Conservation (phyloP, 768 basidiomycete species). For the Termitomyces sp. region DNA sequence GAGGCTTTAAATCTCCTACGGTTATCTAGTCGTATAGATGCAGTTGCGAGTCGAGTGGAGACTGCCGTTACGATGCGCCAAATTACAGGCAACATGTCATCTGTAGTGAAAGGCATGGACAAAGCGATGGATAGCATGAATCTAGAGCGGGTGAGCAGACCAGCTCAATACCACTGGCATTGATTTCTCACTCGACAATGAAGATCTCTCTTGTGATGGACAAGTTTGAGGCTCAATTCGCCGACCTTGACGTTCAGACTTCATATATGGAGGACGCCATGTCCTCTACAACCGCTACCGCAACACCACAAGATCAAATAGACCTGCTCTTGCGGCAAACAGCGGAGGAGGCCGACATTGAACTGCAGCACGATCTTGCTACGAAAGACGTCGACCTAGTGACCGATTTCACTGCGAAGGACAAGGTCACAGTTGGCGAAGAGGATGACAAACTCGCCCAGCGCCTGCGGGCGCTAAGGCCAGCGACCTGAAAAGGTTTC, state of each 20-base stretch:
- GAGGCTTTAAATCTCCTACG: constrained; percentile 91
- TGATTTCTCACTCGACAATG: background rate
- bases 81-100: constrained; percentile 95
- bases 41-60: constrained; percentile 94
- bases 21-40: constrained; percentile 89
- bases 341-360: constrained; percentile 96
- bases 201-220: constrained; percentile 99
- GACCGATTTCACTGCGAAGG: constrained; percentile 52
- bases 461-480: constrained; percentile 83
- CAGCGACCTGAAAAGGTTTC: constrained; percentile 51
- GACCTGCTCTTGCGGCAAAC: constrained; percentile 89
- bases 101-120: constrained; percentile 97
- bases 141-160: constrained; percentile 78
- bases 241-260: constrained; percentile 97
- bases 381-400: constrained; percentile 59
- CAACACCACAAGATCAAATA: constrained; percentile 96
- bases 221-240: constrained; percentile 95
- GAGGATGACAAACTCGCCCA: constrained; percentile 85
- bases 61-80: constrained; percentile 98
- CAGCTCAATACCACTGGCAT: background rate
- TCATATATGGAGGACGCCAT: constrained; percentile 98
- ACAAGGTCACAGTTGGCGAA: constrained; percentile 57
- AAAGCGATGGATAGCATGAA: constrained; percentile 99
- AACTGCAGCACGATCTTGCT: constrained; percentile 88
- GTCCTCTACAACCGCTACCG: constrained; percentile 86